phyloP scores from a whole-genome alignment of 805 yeast genomes.

The Debaryomyces hansenii region DNA sequence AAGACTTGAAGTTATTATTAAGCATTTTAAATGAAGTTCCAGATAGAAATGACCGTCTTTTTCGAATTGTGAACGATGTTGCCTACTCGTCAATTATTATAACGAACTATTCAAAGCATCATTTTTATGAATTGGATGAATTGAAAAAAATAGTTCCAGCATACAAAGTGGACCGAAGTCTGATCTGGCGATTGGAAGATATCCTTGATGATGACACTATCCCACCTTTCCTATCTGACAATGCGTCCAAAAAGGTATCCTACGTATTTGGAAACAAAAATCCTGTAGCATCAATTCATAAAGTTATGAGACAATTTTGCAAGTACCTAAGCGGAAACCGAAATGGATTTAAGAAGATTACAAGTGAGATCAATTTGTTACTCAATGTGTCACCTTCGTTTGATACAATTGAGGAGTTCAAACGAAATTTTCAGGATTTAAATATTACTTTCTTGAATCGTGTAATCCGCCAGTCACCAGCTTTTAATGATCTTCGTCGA shows the following conservation, averaged over 20 bases:
- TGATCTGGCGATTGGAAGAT: neutral
- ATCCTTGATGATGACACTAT: neutral
- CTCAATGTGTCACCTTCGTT: neutral
- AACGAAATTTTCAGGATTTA: neutral
- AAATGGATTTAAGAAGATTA: neutral
- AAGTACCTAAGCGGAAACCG: neutral
- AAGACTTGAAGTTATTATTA: neutral
- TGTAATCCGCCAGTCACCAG: neutral
- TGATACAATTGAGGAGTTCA: neutral
- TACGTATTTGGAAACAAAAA: neutral
- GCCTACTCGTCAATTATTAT: neutral
- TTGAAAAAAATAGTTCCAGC: neutral
- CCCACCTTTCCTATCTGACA: neutral
- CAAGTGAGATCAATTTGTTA: neutral
- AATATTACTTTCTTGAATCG: neutral
- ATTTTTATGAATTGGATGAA: neutral
- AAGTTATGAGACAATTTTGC: neutral
- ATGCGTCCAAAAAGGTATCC: neutral
- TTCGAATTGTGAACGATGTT: neutral
- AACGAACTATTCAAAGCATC: neutral
- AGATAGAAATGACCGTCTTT: neutral
- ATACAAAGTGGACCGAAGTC: neutral
- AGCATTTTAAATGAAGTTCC: neutral
- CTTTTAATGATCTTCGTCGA: neutral
- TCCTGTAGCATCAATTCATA: neutral